Evolutionary conservation across 2,329 filamentous ascomycete species (phyloP), one percentile per base, ranked within the genome.

Genomic region (Nemania sp.): DNA sequence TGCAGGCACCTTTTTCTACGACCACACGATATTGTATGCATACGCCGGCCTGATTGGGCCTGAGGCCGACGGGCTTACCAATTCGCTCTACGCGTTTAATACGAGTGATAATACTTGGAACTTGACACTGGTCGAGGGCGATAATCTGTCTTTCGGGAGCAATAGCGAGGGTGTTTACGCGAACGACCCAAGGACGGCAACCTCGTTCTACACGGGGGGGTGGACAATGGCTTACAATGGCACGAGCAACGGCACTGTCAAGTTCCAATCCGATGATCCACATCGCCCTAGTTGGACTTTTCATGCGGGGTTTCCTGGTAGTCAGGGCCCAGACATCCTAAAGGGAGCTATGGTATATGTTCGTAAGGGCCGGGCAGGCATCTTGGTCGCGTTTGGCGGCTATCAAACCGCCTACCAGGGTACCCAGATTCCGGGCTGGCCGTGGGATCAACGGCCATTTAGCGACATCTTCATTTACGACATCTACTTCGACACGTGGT

Each of bases 341-440:
- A 63, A 66, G 40, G 65, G 62, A 15, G 48, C 62, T 7, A 67
- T 67, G 64, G 62, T 67, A 3, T 65, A 65, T 54, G 46, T 67
- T 11, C 57, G 65, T 43, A 63, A 63, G 34, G 64, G 64, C 3
- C 25, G 47, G 9, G 54, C 49, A 12, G 64, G 64, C 10, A 43
- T 67, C 18, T 54, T 67, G 37, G 34, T 67, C n/a, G 64, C 62
- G 21, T 65, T 66, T 49, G 65, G 65, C 10, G 65, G 64, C 21
- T 66, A 66, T 40, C 49, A 67, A 32, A 66, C 64, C 13, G 54
- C 59, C 2, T 60, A 63, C 35, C 29, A 11, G 1, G 57, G 58
- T 11, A 51, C 21, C 15, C 18, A 59, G 7, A 49, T 50, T n/a
- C 12, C 42, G 3, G 50, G 10, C 10, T 52, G 20, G 46, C 34